Percentiles rank a stretch among this genome's conserved stretches.
phyloP scores from a whole-genome alignment of 495 filamentous ascomycete species.

The Aspergillus cristatus region DNA sequence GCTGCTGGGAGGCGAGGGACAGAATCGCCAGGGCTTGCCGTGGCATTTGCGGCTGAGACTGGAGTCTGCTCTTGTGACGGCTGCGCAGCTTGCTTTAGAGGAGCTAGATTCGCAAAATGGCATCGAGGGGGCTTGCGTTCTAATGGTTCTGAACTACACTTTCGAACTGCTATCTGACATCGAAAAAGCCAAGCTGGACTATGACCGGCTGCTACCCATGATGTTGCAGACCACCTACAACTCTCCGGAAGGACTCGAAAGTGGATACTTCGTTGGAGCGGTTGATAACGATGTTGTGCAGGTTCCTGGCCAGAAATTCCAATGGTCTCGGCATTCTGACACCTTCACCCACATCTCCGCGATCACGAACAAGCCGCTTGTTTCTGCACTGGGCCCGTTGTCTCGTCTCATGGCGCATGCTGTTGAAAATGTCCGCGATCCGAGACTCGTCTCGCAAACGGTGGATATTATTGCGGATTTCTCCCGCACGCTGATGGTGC shows the following conservation, averaged over 20 bases:
- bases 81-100: constrained; percentile 66
- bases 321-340: constrained; percentile 56
- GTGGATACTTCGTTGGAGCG: constrained; percentile 69
- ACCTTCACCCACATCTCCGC: constrained; percentile 49
- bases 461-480: constrained; percentile 69
- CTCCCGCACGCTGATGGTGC: constrained; percentile 57
- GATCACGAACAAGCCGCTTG: constrained; percentile 56
- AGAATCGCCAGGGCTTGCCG: constrained; percentile 54
- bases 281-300: constrained; percentile 69
- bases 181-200: constrained; percentile 52
- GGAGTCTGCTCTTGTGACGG: constrained; percentile 67
- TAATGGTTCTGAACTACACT: constrained; percentile 67
- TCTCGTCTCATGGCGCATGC: constrained; percentile 68
- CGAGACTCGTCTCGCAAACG: constrained; percentile 50
- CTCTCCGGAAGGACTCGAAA: constrained; percentile 66
- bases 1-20: constrained; percentile 68
- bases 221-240: constrained; percentile 58
- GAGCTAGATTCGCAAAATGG: constrained; percentile 39
- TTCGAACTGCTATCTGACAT: constrained; percentile 64
- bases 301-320: constrained; percentile 52
- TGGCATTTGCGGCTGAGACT: constrained; percentile 57
- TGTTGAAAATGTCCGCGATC: constrained; percentile 54
- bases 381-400: constrained; percentile 68
- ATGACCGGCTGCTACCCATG: constrained; percentile 65
- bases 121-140: constrained; percentile 52